Conservation (phyloP, 805 yeast genomes). For the Sugiyamaella americana region DNA sequence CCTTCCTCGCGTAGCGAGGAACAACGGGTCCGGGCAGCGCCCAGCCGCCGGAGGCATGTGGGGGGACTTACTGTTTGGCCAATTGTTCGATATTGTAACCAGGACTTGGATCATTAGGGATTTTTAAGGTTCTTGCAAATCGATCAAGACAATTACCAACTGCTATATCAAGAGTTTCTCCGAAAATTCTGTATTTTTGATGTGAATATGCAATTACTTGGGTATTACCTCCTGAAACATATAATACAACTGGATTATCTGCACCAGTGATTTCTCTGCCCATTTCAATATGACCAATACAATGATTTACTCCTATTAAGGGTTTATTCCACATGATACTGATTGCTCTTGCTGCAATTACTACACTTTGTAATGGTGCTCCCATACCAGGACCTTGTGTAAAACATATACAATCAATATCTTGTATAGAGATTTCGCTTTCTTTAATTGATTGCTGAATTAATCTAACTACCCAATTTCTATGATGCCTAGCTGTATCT, state of each 20-base stretch:
- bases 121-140: constrained; percentile 84
- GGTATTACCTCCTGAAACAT: constrained; percentile 98
- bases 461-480: constrained; percentile 86
- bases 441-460: constrained; percentile 61
- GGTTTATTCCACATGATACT: constrained; percentile 78
- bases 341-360: constrained; percentile 82
- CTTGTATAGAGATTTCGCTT: constrained; percentile 46
- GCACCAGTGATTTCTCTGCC: constrained; percentile 99
- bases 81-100: constrained; percentile 95
- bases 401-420: constrained; percentile 62
- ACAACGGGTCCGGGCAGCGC: no score
- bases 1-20: no score
- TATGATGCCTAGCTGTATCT: constrained; percentile 93
- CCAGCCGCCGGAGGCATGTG: no score
- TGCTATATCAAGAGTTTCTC: constrained; percentile 97
- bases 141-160: constrained; percentile 95
- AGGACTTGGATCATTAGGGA: constrained; percentile 92
- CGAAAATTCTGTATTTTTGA: constrained; percentile 93
- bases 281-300: constrained; percentile 98
- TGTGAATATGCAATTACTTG: constrained; percentile 96
- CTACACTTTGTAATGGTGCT: constrained; percentile 92
- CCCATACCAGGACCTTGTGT: constrained; percentile 99
- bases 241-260: constrained; percentile 89
- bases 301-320: constrained; percentile 90
- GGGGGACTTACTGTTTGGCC: constrained; percentile 51